Base-by-base conservation (phyloP, 140 eudicot genomes). In the Eryngium alpinum region DNA sequence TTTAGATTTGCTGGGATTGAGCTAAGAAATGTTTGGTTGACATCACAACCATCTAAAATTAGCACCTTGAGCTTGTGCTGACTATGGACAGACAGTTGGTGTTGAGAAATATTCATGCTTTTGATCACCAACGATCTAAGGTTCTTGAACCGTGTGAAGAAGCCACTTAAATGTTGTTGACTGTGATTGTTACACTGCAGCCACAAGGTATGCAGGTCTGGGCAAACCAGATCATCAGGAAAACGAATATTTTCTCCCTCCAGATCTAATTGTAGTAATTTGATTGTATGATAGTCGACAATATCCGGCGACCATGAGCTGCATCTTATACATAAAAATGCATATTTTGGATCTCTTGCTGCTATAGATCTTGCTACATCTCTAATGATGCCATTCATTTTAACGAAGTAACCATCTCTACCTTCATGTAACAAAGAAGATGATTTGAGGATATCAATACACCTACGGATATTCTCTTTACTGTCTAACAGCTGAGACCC, bases 341-440 rank as follows among this genome's bases (percentile, higher is more conserved):
- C 71, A 43, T 78, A 22, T 34, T 60, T 38, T 16, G 19, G 33
- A 4, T 60, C 52, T 14, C 21, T 28, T 53, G 21, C 21, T 38
- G 46, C 46, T 38, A 38, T 38, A 2, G 46, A 38, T 38, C 46
- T 38, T 38, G 46, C 46, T 38, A 38, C 7, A 38, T 38, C 46
- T 38, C 46, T 38, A 7, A 38, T 38, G 46, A 38, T 38, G 46
- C 7, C 80, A 27, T 77, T 67, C 80, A 77, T 28, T 29, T 77
- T 77, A 14, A 52, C 46, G 4, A 3, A 3, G 50, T 16, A 6
- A 17, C 9, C 28, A 17, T 15, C 28, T 33, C 21, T 21, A 28
- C 33, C 74, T 50, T 21, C 34, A 13, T 29, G 44, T 74, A 81
- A 24, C 74, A 81, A 56, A 57, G n/a, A 50, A 33, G 80, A 75